Percentiles rank a stretch among this genome's conserved stretches.
Evolutionary conservation across 1,139 yeast genomes (phyloP).

Genomic region (Candida mesenterica): DNA sequence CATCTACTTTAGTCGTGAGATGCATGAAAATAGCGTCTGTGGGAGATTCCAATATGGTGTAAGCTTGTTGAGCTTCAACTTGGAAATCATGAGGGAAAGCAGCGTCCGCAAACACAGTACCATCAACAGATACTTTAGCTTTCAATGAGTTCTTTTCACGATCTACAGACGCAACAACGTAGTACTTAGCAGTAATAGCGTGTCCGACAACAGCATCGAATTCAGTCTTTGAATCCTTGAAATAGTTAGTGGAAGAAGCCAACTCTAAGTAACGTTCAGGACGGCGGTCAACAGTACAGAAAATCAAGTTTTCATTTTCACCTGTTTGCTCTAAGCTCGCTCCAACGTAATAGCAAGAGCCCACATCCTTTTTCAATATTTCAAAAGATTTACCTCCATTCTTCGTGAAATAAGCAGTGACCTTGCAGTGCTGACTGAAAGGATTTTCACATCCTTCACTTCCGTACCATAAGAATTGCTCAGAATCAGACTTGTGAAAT

Average conservation of each 20-base stretch:
- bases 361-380: conserved; percentile 48
- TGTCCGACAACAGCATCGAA: conserved; percentile 62
- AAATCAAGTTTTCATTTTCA: conserved; percentile 37
- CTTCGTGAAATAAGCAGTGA: conserved; percentile 56
- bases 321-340: conserved; percentile 33
- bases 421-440: conserved; percentile 43
- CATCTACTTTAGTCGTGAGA: conserved; percentile 60
- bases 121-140: conserved; percentile 81
- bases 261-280: conserved; percentile 25
- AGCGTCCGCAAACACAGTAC: conserved; percentile 75
- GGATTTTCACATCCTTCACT: conserved; percentile 53
- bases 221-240: conserved; percentile 34
- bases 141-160: conserved; percentile 43
- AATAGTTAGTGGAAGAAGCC: conserved; percentile 54
- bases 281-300: conserved; percentile 49
- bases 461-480: conserved; percentile 72
- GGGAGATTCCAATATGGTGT: conserved; percentile 76
- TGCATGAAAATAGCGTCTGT: conserved; percentile 80
- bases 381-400: conserved; percentile 66
- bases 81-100: conserved; percentile 70
- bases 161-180: conserved; percentile 65
- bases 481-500: conserved; percentile 56
- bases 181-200: conserved; percentile 63
- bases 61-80: conserved; percentile 69
- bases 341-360: conserved; percentile 67